phyloP scores from a whole-genome alignment of 1,284 basidiomycete species.

The Apiotrichum domesticum region DNA sequence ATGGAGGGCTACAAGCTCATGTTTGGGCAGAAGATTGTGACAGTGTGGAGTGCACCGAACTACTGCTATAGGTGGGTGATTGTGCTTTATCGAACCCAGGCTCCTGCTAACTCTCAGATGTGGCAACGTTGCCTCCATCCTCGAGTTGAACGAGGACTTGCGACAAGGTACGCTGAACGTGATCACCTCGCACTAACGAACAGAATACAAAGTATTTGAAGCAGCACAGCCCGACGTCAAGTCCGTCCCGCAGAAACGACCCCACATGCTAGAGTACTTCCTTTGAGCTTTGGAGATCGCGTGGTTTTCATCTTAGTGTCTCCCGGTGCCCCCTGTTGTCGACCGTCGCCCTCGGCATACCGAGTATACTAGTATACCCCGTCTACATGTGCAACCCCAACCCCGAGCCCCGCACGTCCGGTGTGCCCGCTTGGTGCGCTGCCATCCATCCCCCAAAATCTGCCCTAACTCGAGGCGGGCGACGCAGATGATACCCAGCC shows the following conservation, averaged over 20 bases:
- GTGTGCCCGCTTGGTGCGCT: too few relatives aligned
- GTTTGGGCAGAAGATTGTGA: conserved; percentile 93
- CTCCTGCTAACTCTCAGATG: conserved; percentile 54
- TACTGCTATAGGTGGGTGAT: conserved; percentile 82
- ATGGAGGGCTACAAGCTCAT: conserved; percentile 99
- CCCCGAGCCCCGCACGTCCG: too few relatives aligned
- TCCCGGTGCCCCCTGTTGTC: not conserved
- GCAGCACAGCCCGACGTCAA: conserved; percentile 62
- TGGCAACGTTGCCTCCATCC: conserved; percentile 87
- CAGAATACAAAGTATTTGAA: conserved; percentile 69
- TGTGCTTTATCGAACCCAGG: not conserved
- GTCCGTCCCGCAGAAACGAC: conserved; percentile 78
- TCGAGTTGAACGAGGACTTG: conserved; percentile 84
- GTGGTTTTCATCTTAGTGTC: not conserved
- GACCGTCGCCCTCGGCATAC: too few relatives aligned
- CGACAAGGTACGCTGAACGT: conserved; percentile 75
- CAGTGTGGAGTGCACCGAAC: conserved; percentile 97
- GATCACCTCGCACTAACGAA: conserved; percentile 31
- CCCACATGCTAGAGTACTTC: conserved; percentile 50
- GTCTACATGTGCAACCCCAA: too few relatives aligned
- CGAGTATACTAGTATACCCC: too few relatives aligned
- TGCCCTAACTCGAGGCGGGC: too few relatives aligned
- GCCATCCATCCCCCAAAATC: too few relatives aligned
- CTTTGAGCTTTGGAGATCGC: conserved; percentile 14
- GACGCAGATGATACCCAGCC: too few relatives aligned